These are phyloP conservation scores for Sporothrix curviconia DNA, from an alignment of 2,329 filamentous ascomycete species.

Conservation along the genomic window DNA sequence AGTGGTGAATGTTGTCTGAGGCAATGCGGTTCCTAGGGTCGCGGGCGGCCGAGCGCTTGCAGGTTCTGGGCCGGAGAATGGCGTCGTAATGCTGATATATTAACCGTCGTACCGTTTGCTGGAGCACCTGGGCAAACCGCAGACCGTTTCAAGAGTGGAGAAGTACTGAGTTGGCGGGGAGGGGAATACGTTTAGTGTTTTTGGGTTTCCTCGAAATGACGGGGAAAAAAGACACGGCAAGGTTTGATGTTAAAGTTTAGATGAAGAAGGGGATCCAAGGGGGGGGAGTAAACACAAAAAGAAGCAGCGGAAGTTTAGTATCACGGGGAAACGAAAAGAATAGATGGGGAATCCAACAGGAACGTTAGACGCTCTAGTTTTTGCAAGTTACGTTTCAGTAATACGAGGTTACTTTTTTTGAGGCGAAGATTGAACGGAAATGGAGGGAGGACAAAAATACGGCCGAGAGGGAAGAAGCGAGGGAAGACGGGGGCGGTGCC, in stretches of 20 bases:
- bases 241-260: neutral
- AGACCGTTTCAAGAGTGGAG: conserved; percentile 64
- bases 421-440: too few relatives aligned
- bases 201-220: conserved; percentile 4
- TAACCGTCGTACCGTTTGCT: conserved; percentile 28
- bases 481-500: too few relatives aligned
- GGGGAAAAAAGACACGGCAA: neutral
- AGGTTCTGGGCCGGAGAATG: conserved; percentile 26
- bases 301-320: too few relatives aligned
- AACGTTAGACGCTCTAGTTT: too few relatives aligned
- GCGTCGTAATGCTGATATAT: conserved; percentile 33
- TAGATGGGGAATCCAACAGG: conserved; percentile 6
- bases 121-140: conserved; percentile 50
- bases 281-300: neutral
- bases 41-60: conserved; percentile 26
- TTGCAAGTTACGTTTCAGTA: too few relatives aligned
- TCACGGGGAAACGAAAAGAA: neutral
- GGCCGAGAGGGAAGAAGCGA: too few relatives aligned
- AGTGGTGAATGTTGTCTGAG: conserved; percentile 28
- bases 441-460: too few relatives aligned
- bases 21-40: conserved; percentile 24
- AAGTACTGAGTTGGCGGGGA: conserved; percentile 52
- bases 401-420: too few relatives aligned
- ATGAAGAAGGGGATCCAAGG: neutral
- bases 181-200: conserved; percentile 19